phyloP scores from a whole-genome alignment of 2,329 filamentous ascomycete genomes.

The Ophiostoma sp. region DNA sequence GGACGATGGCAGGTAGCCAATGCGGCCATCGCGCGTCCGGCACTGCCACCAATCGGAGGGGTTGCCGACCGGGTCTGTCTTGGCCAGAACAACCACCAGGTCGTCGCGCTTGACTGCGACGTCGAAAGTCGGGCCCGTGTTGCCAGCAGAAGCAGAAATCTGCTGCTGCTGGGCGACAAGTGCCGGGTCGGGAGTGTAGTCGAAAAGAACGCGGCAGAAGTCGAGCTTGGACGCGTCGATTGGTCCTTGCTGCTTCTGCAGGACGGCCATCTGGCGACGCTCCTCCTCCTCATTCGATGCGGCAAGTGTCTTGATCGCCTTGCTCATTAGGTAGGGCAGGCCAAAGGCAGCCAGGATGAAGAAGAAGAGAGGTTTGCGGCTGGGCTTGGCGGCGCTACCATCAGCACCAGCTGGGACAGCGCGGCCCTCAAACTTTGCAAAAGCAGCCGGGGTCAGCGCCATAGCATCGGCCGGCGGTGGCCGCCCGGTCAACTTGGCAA shows the following conservation, averaged over 20 bases:
- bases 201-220: conserved; percentile 91
- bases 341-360: conserved; percentile 93
- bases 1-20: conserved; percentile 86
- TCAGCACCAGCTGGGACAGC: conserved; percentile 45
- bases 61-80: conserved; percentile 86
- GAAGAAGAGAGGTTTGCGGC: conserved; percentile 92
- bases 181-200: conserved; percentile 66
- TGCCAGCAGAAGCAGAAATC: conserved; percentile 23
- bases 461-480: conserved; percentile 82
- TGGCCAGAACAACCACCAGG: conserved; percentile 86
- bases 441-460: conserved; percentile 81
- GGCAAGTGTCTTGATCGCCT: conserved; percentile 81
- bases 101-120: conserved; percentile 91
- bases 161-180: conserved; percentile 19
- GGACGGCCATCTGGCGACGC: conserved; percentile 49
- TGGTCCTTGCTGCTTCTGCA: conserved; percentile 47
- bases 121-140: conserved; percentile 65
- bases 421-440: conserved; percentile 80
- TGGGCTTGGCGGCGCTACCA: conserved; percentile 66
- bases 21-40: conserved; percentile 77
- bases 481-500: conserved; percentile 88
- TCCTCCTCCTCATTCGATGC: conserved; percentile 80
- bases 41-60: conserved; percentile 97
- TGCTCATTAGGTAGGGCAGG: conserved; percentile 93
- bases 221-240: conserved; percentile 88